Percentiles rank a stretch among this genome's conserved stretches.
phyloP scores from a whole-genome alignment of 768 basidiomycete species.

The Exidia glandulosa region DNA sequence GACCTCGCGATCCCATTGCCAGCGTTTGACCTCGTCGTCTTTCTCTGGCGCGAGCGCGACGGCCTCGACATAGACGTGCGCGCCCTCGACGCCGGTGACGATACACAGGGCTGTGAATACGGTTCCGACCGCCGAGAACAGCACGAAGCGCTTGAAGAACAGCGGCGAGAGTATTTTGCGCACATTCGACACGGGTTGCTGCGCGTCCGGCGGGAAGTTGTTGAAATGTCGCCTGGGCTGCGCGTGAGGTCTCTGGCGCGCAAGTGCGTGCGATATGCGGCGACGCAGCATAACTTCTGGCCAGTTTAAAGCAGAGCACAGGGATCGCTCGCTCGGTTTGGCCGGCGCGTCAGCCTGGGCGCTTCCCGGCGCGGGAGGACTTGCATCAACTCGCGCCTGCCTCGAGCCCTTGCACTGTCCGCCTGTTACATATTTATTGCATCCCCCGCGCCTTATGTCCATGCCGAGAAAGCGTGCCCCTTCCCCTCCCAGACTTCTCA shows the following conservation, averaged over 20 bases:
- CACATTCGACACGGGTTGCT: not conserved
- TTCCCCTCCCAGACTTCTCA: not conserved
- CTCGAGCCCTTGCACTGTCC: not conserved
- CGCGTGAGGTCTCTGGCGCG: not conserved
- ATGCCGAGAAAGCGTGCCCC: not conserved
- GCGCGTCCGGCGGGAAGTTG: not conserved
- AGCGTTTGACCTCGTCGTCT: constrained; percentile 43
- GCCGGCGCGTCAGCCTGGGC: not conserved
- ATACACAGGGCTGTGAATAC: not conserved
- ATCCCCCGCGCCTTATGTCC: not conserved
- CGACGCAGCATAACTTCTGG: not conserved
- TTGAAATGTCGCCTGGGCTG: not conserved
- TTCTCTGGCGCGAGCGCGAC: constrained; percentile 30
- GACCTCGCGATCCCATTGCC: constrained; percentile 58
- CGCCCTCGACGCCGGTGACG: constrained; percentile 36
- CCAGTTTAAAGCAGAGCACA: not conserved
- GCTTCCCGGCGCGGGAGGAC: not conserved
- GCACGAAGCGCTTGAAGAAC: not conserved
- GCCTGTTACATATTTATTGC: not conserved
- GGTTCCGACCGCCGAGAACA: not conserved
- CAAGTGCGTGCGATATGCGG: not conserved
- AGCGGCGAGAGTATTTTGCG: not conserved
- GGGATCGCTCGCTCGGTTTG: not conserved
- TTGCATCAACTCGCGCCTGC: not conserved
- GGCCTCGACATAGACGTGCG: constrained; percentile 57